Conservation (phyloP, 129 eudicot genomes). For the Mikania micrantha region DNA sequence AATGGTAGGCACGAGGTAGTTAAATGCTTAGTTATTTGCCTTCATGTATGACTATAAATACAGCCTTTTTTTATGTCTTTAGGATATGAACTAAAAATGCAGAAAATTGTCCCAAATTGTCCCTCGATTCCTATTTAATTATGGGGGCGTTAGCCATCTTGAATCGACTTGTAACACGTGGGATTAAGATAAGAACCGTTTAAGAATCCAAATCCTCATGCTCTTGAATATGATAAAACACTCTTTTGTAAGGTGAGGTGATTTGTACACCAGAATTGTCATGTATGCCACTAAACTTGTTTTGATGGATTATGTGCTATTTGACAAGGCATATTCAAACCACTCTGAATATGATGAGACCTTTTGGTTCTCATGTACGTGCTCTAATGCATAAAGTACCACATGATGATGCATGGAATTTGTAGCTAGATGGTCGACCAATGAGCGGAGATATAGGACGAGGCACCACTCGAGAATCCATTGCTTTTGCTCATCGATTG, state of each 20-base stretch:
- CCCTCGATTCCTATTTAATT: too few species aligned
- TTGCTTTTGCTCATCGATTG: slow-evolving; percentile 64
- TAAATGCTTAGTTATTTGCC: too few species aligned
- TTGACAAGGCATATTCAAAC: too few species aligned
- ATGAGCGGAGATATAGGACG: slow-evolving; percentile 99
- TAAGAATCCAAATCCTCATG: not conserved
- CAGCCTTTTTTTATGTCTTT: too few species aligned
- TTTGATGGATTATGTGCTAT: not conserved
- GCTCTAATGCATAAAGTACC: slow-evolving; percentile 1
- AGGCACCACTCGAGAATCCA: slow-evolving; percentile 86
- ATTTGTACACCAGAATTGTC: not conserved
- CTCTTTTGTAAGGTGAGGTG: not conserved
- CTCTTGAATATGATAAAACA: not conserved
- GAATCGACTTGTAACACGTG: too few species aligned
- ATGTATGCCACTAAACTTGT: not conserved
- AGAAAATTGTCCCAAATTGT: too few species aligned
- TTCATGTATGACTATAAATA: too few species aligned
- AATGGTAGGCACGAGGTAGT: too few species aligned
- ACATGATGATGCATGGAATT: not conserved
- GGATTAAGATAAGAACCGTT: not conserved
- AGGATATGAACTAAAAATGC: too few species aligned
- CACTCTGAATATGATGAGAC: not conserved
- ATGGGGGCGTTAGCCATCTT: too few species aligned
- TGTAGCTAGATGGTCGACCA: slow-evolving; percentile 94
- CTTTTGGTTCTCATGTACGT: not conserved